phyloP scores from a whole-genome alignment of 2,329 filamentous ascomycete genomes.

The Metarhizium robertsii region DNA sequence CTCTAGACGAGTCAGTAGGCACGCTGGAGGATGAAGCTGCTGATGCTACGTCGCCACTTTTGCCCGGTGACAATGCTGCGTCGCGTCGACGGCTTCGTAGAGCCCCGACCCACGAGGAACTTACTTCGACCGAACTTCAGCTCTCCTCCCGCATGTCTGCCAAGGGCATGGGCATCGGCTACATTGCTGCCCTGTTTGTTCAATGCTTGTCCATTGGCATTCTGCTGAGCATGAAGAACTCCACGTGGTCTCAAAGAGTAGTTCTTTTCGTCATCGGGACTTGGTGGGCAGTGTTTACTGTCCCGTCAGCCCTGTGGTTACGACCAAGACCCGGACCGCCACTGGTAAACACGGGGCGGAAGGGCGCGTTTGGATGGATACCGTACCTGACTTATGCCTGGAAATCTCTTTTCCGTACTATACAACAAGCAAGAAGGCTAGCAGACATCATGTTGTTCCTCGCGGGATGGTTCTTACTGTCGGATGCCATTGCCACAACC shows the following conservation, averaged over 20 bases:
- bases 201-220: slow-evolving; percentile 75
- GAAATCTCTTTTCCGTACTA: slow-evolving; percentile 74
- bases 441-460: slow-evolving; percentile 72
- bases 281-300: slow-evolving; percentile 91
- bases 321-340: slow-evolving; percentile 83
- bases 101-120: slow-evolving; percentile 34
- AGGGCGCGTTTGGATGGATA: slow-evolving; percentile 38
- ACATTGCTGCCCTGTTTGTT: slow-evolving; percentile 74
- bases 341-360: slow-evolving; percentile 37
- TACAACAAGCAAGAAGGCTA: slow-evolving; percentile 62
- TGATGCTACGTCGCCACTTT: slow-evolving; percentile 38
- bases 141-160: slow-evolving; percentile 88
- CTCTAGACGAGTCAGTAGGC: slow-evolving; percentile 23
- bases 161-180: slow-evolving; percentile 88
- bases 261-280: slow-evolving; percentile 78
- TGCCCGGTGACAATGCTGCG: slow-evolving; percentile 22
- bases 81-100: slow-evolving; percentile 24
- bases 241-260: slow-evolving; percentile 76
- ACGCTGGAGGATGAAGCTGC: slow-evolving; percentile 19
- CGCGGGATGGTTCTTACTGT: slow-evolving; percentile 86
- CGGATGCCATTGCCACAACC: slow-evolving; percentile 88
- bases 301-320: slow-evolving; percentile 81
- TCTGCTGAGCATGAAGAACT: slow-evolving; percentile 62
- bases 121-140: slow-evolving; percentile 59
- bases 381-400: slow-evolving; percentile 77